Evolutionary conservation across 192 early-diverging fungal genomes (phyloP), one percentile per base, ranked within the genome.

Genomic region (Chytriomyces hyalinus): DNA sequence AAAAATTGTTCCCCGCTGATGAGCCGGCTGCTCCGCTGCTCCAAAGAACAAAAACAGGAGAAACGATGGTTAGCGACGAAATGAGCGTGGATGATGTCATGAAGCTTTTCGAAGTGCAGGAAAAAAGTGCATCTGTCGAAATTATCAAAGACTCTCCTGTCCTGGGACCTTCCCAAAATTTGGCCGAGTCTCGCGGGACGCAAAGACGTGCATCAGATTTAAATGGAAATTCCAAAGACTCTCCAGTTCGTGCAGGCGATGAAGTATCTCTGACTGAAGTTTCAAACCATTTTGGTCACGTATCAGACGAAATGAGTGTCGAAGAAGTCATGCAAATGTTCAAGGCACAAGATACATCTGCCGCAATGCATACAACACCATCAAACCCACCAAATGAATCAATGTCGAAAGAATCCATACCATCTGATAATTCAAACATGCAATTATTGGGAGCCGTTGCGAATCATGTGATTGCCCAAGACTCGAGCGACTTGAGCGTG

Each of bases 51-150:
- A 36, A 36, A 36, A 36, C 36, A 3, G 36, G 36, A 36, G 67
- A 69, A 49, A 15, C 13, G 10, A 20, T 69, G 36, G 67, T 51
- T 17, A 46, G 26, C 10, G 67, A 69, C 17, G 48, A 22, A 51
- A 26, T 49, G 51, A 78, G 87, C 76, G 64, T 86, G 6, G 65
- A 73, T 6, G 79, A 76, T 17, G 70, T 83, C 11, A 24, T 72
- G 60, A 28, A 65, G 20, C 15, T 59, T 17, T 77, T 92, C 1
- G 68, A 87, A 44, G 63, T 82, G n/a, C 91, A 93, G 63, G 78
- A 92, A 67, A 77, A 86, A 36, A 36, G 36, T 4, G 36, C 36
- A 2, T 2, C 36, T 36, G 36, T 36, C 4, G 36, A 36, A 36
- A 36, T 36, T 36, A 36, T 36, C 36, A 4, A 36, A 36, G 36